Evolutionary conservation across 495 filamentous ascomycete genomes (phyloP).

Genomic region (Penicillium maclennaniae): DNA sequence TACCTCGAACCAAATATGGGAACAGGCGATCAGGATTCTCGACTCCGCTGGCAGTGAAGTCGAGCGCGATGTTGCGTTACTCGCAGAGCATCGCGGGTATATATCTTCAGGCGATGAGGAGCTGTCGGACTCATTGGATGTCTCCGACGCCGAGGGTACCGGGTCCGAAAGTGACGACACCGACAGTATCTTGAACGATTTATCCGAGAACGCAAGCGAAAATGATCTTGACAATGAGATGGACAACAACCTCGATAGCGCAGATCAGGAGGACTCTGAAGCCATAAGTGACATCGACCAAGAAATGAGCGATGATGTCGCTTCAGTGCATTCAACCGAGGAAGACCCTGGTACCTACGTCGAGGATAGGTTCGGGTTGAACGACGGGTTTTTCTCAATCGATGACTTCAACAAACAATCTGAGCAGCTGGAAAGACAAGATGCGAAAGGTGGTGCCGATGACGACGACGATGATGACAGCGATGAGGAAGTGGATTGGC

Average conservation of each 20-base stretch:
- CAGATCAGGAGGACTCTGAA: conserved; percentile 14
- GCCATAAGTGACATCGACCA: conserved; percentile 15
- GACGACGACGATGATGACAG: conserved; percentile 56
- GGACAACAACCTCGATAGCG: conserved; percentile 7
- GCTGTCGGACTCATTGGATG: conserved; percentile 4
- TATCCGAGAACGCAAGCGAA: conserved; percentile 25
- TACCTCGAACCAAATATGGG: conserved; percentile 85
- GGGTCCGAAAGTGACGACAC: conserved; percentile 33
- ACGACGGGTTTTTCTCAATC: conserved; percentile 98
- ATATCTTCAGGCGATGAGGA: conserved; percentile 7
- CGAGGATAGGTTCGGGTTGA: conserved; percentile 64
- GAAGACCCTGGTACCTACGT: conserved; percentile 45
- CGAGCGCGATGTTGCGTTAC: conserved; percentile 28
- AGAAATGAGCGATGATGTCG: conserved; percentile 22
- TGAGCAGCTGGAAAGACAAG: conserved; percentile 79
- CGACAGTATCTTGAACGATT: conserved; percentile 38
- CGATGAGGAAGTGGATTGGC: conserved; percentile 89
- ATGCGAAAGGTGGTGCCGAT: conserved; percentile 62
- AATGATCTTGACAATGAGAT: conserved; percentile 34
- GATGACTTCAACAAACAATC: conserved; percentile 95
- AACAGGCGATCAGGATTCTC: conserved; percentile 77
- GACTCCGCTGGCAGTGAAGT: conserved; percentile 34
- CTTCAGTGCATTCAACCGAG: conserved; percentile 9
- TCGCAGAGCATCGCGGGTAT: conserved; percentile 20
- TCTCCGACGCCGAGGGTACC: conserved; percentile 32